phyloP scores from a whole-genome alignment of 2,329 filamentous ascomycete species.

The Fusarium beomiforme region DNA sequence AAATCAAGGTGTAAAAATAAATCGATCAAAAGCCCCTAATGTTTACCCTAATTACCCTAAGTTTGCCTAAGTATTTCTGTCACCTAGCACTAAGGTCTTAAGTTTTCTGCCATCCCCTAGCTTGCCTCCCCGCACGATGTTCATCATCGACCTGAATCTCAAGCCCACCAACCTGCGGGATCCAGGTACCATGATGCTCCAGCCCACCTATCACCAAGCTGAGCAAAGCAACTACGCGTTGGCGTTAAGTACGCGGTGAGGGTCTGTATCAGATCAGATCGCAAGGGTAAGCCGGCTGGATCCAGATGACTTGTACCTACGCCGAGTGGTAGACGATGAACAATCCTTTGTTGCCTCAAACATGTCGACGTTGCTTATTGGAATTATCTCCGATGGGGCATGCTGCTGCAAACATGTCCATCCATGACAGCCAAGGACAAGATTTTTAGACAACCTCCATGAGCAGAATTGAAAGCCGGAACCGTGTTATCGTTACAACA shows the following conservation, averaged over 20 bases:
- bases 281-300: conserved; percentile 34
- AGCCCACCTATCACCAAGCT: conserved; percentile 20
- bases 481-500: conserved; percentile 14
- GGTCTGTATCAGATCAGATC: conserved; percentile 28
- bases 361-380: neutral
- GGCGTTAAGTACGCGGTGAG: conserved; percentile 31
- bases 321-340: neutral
- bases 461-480: conserved; percentile 7
- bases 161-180: conserved; percentile 35
- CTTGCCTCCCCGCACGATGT: conserved; percentile 33
- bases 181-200: conserved; percentile 39
- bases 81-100: no score
- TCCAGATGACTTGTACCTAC: conserved; percentile 34
- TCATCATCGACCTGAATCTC: conserved; percentile 35
- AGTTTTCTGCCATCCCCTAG: no score
- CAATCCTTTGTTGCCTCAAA: neutral
- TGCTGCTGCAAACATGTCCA: conserved; percentile 4
- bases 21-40: no score
- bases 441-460: neutral
- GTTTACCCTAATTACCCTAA: no score
- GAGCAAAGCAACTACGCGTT: conserved; percentile 3
- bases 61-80: no score
- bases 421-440: conserved; percentile 16
- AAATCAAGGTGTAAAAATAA: no score
- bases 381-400: neutral